Evolutionary conservation across 1,284 basidiomycete genomes (phyloP), one percentile per base, ranked within the genome.

Genomic region (Grifola frondosa): DNA sequence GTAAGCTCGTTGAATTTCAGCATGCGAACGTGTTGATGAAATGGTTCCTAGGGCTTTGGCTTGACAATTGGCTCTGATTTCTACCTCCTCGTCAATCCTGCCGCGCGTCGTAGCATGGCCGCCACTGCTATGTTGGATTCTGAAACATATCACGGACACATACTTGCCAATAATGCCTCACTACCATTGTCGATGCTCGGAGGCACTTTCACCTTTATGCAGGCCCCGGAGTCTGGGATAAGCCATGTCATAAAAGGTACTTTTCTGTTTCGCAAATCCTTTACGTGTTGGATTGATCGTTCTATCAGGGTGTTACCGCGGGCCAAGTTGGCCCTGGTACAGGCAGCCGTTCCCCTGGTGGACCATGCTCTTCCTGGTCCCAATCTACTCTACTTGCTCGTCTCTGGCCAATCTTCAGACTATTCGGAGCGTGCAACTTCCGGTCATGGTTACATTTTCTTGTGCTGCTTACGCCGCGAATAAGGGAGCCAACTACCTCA

Each of bases 21-120:
- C 22, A 15, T n/a, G n/a, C 41, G 43, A n/a, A n/a, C 30, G 19
- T 30, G 35, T 21, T 23, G 46, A 9, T 37, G 37, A n/a, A 44
- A 39, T 37, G 13, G 41, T 37, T 11, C 33, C 30, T 56, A 87
- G 86, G 89, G 90, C 13, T 93, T 92, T 62, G 88, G 88, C 25
- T 71, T 93, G 46, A 85, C 86, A 12, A 88, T 93, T 50, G 91
- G 90, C 22, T 91, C 88, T 4, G 91, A 94, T 58, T 69, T 93
- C 37, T 93, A 86, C 63, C 77, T 89, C 43, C 74, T 91, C 2
- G 69, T 92, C 31, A 85, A 91, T 60, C 77, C 74, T 10, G 68
- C 69, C 30, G 84, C 85, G n/a, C 78, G 82, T 5, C 47, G 50
- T 47, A 73, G 76, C 51, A 65, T 71, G 30, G 67, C 65, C 24